These are phyloP conservation scores for Lepidium aucheri DNA, from an alignment of 345 rosid genomes.

Conservation along the genomic window DNA sequence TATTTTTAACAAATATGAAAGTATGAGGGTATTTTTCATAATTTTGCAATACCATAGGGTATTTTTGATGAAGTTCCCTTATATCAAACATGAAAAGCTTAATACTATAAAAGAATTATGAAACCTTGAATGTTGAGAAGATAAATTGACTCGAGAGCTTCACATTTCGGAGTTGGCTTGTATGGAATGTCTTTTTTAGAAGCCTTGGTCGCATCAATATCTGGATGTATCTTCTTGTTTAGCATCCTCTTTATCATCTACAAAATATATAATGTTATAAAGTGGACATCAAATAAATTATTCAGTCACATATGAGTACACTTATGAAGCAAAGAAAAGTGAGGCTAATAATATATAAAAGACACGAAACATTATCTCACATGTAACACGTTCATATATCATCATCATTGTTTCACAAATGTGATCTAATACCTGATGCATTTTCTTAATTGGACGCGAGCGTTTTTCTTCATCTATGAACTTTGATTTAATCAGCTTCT, in stretches of 20 bases:
- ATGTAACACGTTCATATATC: conserved; percentile 11
- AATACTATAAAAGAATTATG: too few species aligned
- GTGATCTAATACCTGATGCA: conserved; percentile 36
- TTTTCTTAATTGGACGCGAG: conserved; percentile 54
- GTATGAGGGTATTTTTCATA: too few species aligned
- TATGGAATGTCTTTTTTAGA: conserved; percentile 20
- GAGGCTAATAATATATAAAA: neutral
- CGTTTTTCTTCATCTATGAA: conserved; percentile 35
- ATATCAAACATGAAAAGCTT: too few species aligned
- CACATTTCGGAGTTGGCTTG: conserved; percentile 27
- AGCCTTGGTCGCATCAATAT: conserved; percentile 38
- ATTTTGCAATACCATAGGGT: too few species aligned
- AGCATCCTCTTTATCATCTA: conserved; percentile 83
- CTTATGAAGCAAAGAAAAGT: neutral
- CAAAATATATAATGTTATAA: too few species aligned
- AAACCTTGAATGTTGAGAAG: conserved; percentile 45
- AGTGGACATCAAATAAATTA: too few species aligned
- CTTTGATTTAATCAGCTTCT: conserved; percentile 55
- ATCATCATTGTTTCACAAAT: neutral
- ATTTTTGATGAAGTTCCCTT: too few species aligned
- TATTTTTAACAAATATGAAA: too few species aligned
- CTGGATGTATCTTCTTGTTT: conserved; percentile 89
- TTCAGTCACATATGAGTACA: neutral
- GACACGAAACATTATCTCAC: neutral
- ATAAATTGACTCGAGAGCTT: conserved; percentile 34